These are phyloP conservation scores for Kodamaea kaohsiungensis DNA, from an alignment of 805 yeast genomes.

Conservation along the genomic window DNA sequence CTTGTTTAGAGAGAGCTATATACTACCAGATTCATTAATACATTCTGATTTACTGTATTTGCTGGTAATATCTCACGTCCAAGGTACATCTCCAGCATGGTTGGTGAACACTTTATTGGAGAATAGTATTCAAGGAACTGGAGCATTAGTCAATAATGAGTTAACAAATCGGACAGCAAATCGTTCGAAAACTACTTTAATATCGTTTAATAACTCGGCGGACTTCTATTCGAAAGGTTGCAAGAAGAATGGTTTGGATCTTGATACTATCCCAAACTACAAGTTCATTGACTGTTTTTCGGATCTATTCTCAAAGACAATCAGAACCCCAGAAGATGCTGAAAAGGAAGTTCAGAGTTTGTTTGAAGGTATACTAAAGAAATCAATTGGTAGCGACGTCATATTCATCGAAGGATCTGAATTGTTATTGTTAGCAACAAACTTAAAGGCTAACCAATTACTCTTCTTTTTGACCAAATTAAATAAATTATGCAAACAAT, in stretches of 20 bases:
- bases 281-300: conserved; percentile 48
- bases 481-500: conserved; percentile 29
- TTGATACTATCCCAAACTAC: conserved; percentile 26
- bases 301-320: conserved; percentile 40
- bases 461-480: conserved; percentile 34
- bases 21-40: conserved; percentile 32
- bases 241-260: conserved; percentile 41
- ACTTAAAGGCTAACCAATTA: conserved; percentile 35
- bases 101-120: conserved; percentile 56
- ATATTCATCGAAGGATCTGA: conserved; percentile 52
- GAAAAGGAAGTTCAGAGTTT: conserved; percentile 14
- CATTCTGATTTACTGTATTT: conserved; percentile 14
- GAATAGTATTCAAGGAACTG: conserved; percentile 48
- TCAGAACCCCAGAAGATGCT: conserved; percentile 23
- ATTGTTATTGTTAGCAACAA: conserved; percentile 45
- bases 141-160: conserved; percentile 39
- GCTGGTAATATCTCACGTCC: conserved; percentile 33
- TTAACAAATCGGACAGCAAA: conserved; percentile 16
- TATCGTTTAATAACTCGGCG: conserved; percentile 35
- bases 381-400: conserved; percentile 14
- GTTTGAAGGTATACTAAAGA: conserved; percentile 18
- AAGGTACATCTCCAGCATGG: conserved; percentile 68
- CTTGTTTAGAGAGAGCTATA: conserved; percentile 52
- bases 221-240: conserved; percentile 37
- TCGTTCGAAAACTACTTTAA: conserved; percentile 33